These are phyloP conservation scores for Litchi chinensis DNA, from an alignment of 345 rosid genomes.

Conservation along the genomic window DNA sequence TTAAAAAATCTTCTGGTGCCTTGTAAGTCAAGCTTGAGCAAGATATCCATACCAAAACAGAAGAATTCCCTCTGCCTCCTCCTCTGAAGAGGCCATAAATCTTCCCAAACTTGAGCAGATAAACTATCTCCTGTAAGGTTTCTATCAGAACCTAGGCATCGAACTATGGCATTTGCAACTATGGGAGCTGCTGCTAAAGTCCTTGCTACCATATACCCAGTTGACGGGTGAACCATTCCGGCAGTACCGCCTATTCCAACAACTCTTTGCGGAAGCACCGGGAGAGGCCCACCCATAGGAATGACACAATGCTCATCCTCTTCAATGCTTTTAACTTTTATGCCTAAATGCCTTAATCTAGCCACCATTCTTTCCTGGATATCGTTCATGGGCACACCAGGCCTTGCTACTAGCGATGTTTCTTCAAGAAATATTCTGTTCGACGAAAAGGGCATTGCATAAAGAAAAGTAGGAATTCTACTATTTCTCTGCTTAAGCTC, in stretches of 20 bases:
- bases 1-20: conserved; percentile 92
- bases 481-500: conserved; percentile 64
- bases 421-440: conserved; percentile 87
- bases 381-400: conserved; percentile 79
- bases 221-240: conserved; percentile 92
- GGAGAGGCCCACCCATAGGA: conserved; percentile 99
- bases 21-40: conserved; percentile 80
- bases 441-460: conserved; percentile 93
- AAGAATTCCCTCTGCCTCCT: conserved; percentile 97
- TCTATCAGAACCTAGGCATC: conserved; percentile 57
- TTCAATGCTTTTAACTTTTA: conserved; percentile 76
- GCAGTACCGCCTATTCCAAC: conserved; percentile 97
- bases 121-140: conserved; percentile 54
- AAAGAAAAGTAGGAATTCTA: conserved; percentile 82
- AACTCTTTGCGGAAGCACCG: conserved; percentile 91
- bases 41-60: conserved; percentile 98
- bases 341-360: conserved; percentile 79
- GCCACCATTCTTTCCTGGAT: conserved; percentile 97
- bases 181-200: conserved; percentile 96
- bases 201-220: conserved; percentile 98
- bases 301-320: conserved; percentile 94
- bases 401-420: conserved; percentile 91
- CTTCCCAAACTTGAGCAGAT: conserved; percentile 85
- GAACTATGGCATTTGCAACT: conserved; percentile 79
- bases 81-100: conserved; percentile 93